Evolutionary conservation across 73 alveolate species (phyloP), one percentile per base, ranked within the genome.

Genomic region (Paramecium tetraurelia): DNA sequence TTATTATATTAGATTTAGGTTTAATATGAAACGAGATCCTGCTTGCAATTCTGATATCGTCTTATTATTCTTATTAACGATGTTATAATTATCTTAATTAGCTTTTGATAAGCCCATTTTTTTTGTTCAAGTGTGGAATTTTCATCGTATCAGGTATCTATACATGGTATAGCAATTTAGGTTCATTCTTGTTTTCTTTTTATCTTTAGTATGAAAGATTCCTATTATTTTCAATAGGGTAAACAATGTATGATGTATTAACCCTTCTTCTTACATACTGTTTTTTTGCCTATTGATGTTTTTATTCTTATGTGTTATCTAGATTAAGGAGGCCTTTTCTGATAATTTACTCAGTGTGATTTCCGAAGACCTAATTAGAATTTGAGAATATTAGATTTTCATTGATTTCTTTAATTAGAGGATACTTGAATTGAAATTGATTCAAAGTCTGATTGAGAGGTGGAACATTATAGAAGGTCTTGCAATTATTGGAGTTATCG

Each of bases 71-170:
- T 72, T 40, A 8, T 72, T 29, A 63, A 12, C 24, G 22, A 63
- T 33, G 9, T 35, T 36, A 20, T 38, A 40, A 29, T 72, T 35
- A 72, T 35, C 20, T 35, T 35, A 72, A 33, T 63, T 72, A 38
- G 33, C 31, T 72, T 8, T 72, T 33, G 5, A 72, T 72, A 0
- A 72, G 16, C 12, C 59, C 33, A 38, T 80, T 80, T 80, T 80
- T 80, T 27, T 41, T 80, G 44, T 46, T 22, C 27, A 80, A 18
- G 31, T 22, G 20, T 22, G 90, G 90, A 8, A 44, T 44, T 46
- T 80, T 80, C 57, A 80, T 31, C 16, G 31, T 24, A 80, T 80
- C 90, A 18, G 90, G 90, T 12, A 80, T 41, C 9, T 46, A 24
- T 11, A 80, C 84, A 63, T 33, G 84, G 24, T 63, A 63, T 31